A percentile compares a stretch with the other conserved stretches of the same genome.
These are phyloP conservation scores for Coprinellus micaceus DNA, from an alignment of 768 basidiomycete species.

Conservation along the genomic window DNA sequence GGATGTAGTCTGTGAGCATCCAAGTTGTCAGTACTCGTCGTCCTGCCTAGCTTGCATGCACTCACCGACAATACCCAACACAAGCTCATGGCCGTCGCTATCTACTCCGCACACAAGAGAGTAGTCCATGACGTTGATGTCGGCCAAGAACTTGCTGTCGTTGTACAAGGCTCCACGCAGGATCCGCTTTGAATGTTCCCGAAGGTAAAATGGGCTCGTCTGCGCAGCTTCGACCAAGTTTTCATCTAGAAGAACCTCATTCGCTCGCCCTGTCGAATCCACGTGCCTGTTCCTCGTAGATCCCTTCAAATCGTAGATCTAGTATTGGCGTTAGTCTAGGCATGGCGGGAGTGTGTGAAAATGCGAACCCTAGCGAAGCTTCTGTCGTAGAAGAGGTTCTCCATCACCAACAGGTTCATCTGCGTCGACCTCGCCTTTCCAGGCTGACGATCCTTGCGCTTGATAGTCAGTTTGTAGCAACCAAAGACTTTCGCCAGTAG, in stretches of 20 bases:
- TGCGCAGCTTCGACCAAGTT: conserved; percentile 92
- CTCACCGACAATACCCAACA: conserved; percentile 94
- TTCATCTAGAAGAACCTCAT: conserved; percentile 94
- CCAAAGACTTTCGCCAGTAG: conserved; percentile 95
- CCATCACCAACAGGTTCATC: conserved; percentile 97
- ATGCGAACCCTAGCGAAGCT: conserved; percentile 76
- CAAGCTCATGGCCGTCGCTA: conserved; percentile 80
- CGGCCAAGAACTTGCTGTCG: conserved; percentile 91
- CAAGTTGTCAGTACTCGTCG: background rate
- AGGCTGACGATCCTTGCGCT: conserved; percentile 65
- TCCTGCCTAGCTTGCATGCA: conserved; percentile 6
- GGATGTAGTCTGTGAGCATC: conserved; percentile 70
- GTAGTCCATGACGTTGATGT: conserved; percentile 97
- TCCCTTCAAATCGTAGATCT: conserved; percentile 98
- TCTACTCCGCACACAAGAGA: conserved; percentile 95
- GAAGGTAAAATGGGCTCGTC: conserved; percentile 85
- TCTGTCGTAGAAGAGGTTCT: conserved; percentile 92
- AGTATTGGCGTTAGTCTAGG: background rate
- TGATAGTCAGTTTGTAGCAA: conserved; percentile 91
- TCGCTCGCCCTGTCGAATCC: conserved; percentile 82
- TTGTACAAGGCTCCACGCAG: conserved; percentile 87
- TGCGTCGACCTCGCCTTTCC: conserved; percentile 76
- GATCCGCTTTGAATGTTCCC: conserved; percentile 95
- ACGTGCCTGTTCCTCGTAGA: conserved; percentile 93
- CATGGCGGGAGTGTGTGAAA: conserved; percentile 34